These are phyloP conservation scores for Mycena amicta DNA, from an alignment of 768 basidiomycete genomes.

Conservation along the genomic window DNA sequence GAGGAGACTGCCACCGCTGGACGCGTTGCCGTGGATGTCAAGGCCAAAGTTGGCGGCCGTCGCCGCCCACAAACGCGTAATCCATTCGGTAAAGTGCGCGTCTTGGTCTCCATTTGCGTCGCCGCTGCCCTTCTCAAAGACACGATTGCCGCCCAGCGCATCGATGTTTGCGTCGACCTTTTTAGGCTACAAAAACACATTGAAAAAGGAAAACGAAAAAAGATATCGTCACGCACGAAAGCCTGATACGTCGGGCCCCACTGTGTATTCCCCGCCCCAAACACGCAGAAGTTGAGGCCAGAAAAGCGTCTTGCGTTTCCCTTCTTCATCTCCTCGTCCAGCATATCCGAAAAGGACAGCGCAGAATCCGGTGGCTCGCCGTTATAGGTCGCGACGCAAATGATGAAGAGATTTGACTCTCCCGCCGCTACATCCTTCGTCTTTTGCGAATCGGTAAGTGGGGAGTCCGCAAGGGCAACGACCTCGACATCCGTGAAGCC, in stretches of 20 bases:
- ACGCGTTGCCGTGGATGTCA: constrained; percentile 3
- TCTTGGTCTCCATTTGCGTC: constrained; percentile 20
- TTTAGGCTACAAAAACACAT: constrained; percentile 9
- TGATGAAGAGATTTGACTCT: constrained; percentile 15
- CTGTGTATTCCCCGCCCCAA: constrained; percentile 20
- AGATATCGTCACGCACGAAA: constrained; percentile 11
- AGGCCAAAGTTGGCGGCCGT: constrained; percentile 18
- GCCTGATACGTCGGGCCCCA: constrained; percentile 20
- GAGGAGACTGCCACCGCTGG: constrained; percentile 5
- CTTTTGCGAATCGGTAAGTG: constrained; percentile 2
- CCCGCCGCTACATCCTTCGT: constrained; percentile 2
- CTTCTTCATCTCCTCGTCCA: constrained; percentile 16
- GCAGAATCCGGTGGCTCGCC: constrained; percentile 20
- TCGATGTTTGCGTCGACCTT: constrained; percentile 18
- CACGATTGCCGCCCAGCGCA: constrained; percentile 18
- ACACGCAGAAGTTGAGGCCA: constrained; percentile 18
- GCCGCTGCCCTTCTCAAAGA: constrained; percentile 19
- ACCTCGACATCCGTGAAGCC: constrained; percentile 16
- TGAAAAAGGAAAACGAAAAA: neutral
- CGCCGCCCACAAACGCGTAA: constrained; percentile 15
- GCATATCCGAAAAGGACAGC: constrained; percentile 10
- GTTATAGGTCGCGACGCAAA: constrained; percentile 21
- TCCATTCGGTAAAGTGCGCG: constrained; percentile 16
- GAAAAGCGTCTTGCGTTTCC: constrained; percentile 8
- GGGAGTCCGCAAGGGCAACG: constrained; percentile 13